phyloP scores from a whole-genome alignment of 225 moss, liverwort and hornwort species.

The Bryoerythrophyllum caledonicum region DNA sequence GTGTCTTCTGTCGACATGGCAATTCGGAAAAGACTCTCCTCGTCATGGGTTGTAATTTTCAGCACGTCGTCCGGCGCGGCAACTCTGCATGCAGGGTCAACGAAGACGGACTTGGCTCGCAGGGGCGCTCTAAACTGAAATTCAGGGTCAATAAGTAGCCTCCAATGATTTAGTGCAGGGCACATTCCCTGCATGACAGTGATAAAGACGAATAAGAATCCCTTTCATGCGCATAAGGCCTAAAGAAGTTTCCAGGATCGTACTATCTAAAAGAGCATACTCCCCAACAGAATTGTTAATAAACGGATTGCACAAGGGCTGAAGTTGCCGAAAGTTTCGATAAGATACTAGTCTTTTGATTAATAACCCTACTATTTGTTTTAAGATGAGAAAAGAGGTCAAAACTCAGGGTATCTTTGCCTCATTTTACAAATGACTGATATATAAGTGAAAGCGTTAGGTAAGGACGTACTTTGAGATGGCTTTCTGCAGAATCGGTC shows the following conservation, averaged over 20 bases:
- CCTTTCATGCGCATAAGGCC: not conserved
- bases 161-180: constrained; percentile 66
- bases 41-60: not conserved
- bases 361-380: too few species aligned
- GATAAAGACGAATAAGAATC: not conserved
- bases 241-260: not conserved
- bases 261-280: not conserved
- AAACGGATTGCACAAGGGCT: not conserved
- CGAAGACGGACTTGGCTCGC: constrained; percentile 20
- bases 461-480: constrained; percentile 38
- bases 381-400: too few species aligned
- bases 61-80: constrained; percentile 16
- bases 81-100: constrained; percentile 20
- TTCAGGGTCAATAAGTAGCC: constrained; percentile 55
- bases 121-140: constrained; percentile 35
- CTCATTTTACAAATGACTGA: too few species aligned
- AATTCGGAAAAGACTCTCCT: constrained; percentile 12
- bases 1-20: constrained; percentile 8
- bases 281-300: not conserved
- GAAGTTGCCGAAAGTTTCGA: too few species aligned
- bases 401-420: too few species aligned
- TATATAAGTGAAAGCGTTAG: not conserved
- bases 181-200: constrained; percentile 68
- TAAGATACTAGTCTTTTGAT: too few species aligned
- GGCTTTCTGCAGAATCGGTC: constrained; percentile 22